Evolutionary conservation across 2,329 filamentous ascomycete genomes (phyloP).

Genomic region (Aureobasidium sp.): DNA sequence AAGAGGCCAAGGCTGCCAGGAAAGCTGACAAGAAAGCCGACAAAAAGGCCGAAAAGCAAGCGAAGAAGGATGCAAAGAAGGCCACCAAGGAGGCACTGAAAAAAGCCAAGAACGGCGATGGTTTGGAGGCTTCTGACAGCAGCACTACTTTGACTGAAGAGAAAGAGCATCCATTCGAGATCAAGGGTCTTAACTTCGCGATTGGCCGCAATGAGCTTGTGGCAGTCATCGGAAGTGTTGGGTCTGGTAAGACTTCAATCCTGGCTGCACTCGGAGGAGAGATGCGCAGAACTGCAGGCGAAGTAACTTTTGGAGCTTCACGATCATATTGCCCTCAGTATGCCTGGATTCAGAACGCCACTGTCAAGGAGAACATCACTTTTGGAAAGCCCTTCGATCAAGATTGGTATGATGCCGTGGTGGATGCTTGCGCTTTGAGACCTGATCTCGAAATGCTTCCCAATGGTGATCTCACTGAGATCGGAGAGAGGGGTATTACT

Average conservation of each 20-base stretch:
- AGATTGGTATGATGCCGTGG: slow-evolving; percentile 75
- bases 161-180: slow-evolving; percentile 62
- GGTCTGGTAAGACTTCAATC: slow-evolving; percentile 83
- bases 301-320: slow-evolving; percentile 67
- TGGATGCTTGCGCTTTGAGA: slow-evolving; percentile 76
- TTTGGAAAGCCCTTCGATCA: slow-evolving; percentile 72
- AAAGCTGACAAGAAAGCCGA: slow-evolving; percentile 36
- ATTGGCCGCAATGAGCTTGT: slow-evolving; percentile 70
- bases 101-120: slow-evolving; percentile 18
- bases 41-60: slow-evolving; percentile 30
- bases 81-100: slow-evolving; percentile 28
- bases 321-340: slow-evolving; percentile 93
- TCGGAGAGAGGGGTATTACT: slow-evolving; percentile 91
- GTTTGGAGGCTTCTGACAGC: slow-evolving; percentile 24
- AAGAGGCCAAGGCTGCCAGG: slow-evolving; percentile 40
- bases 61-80: slow-evolving; percentile 22
- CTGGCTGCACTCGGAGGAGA: slow-evolving; percentile 86
- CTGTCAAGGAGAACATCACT: slow-evolving; percentile 78
- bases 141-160: slow-evolving; percentile 51
- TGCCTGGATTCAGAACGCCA: slow-evolving; percentile 94
- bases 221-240: slow-evolving; percentile 82
- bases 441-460: slow-evolving; percentile 92
- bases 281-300: slow-evolving; percentile 76
- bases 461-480: slow-evolving; percentile 79
- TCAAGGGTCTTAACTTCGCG: slow-evolving; percentile 60